Percentiles rank a stretch among this genome's conserved stretches.
These are phyloP conservation scores for Fusarium sulawesiense DNA, from an alignment of 2,329 filamentous ascomycete species.

Conservation along the genomic window DNA sequence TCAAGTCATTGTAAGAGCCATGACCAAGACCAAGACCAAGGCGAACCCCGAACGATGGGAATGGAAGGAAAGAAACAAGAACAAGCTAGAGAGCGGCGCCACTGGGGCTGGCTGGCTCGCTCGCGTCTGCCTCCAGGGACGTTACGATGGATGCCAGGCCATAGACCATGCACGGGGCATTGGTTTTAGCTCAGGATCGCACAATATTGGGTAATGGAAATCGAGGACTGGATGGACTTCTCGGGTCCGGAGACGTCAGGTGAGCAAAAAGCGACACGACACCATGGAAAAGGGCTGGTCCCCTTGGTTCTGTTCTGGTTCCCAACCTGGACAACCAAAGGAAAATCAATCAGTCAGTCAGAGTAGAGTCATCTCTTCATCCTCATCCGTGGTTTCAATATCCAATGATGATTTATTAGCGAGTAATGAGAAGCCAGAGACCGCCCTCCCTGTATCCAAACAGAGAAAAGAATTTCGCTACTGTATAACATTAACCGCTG, in stretches of 20 bases:
- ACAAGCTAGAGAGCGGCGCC: constrained; percentile 34
- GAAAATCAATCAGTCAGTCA: constrained; percentile 7
- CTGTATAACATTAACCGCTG: constrained; percentile 17
- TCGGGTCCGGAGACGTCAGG: constrained; percentile 42
- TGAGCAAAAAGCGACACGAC: constrained; percentile 43
- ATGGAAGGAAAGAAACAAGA: constrained; percentile 8
- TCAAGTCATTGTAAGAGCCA: neutral
- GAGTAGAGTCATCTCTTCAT: neutral
- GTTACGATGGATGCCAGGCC: constrained; percentile 6
- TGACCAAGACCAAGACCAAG: constrained; percentile 23
- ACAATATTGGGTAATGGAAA: constrained; percentile 63
- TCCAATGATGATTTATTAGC: constrained; percentile 35
- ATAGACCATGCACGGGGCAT: constrained; percentile 42
- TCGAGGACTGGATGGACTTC: constrained; percentile 55
- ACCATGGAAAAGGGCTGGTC: constrained; percentile 39
- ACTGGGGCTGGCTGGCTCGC: constrained; percentile 18
- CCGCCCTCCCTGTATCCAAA: constrained; percentile 25
- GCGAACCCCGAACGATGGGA: constrained; percentile 38
- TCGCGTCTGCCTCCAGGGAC: constrained; percentile 24
- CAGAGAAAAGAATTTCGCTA: constrained; percentile 33
- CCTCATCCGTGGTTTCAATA: constrained; percentile 6
- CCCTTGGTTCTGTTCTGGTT: neutral
- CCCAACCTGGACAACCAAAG: neutral
- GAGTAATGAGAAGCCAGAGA: constrained; percentile 31
- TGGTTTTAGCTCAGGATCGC: constrained; percentile 47